Conservation (phyloP, 2,329 filamentous ascomycete genomes). For the Microcera coccophila region DNA sequence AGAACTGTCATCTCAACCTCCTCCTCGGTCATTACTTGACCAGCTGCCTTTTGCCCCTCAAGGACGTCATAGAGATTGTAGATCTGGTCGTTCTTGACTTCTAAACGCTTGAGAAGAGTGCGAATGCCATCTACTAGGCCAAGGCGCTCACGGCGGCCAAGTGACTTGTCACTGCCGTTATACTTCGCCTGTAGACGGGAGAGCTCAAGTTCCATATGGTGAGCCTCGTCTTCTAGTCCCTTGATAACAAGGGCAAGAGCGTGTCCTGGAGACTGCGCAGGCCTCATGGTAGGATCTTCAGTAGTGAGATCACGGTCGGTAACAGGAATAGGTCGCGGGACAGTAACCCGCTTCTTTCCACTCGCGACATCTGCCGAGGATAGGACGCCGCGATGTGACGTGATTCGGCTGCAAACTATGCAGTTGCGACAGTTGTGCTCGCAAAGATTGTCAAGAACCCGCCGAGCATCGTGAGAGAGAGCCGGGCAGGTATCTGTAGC, state of each 20-base stretch:
- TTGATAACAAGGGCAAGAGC: slow-evolving; percentile 83
- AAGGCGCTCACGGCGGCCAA: slow-evolving; percentile 62
- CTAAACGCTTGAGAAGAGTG: slow-evolving; percentile 58
- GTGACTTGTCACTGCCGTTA: slow-evolving; percentile 61
- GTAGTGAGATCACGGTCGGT: slow-evolving; percentile 53
- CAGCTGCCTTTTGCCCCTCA: slow-evolving; percentile 68
- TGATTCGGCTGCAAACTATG: slow-evolving; percentile 54
- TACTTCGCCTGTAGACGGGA: slow-evolving; percentile 58
- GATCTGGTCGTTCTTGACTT: slow-evolving; percentile 73
- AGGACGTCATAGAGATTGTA: slow-evolving; percentile 81
- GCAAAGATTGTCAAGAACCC: slow-evolving; percentile 51
- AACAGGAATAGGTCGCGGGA: slow-evolving; percentile 62
- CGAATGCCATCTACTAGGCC: slow-evolving; percentile 59
- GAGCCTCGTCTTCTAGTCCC: slow-evolving; percentile 72
- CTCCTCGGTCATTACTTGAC: slow-evolving; percentile 59
- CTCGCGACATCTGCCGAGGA: slow-evolving; percentile 36
- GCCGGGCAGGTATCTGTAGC: slow-evolving; percentile 38
- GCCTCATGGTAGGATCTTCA: slow-evolving; percentile 58
- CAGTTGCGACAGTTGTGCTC: slow-evolving; percentile 55
- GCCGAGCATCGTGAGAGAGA: slow-evolving; percentile 50
- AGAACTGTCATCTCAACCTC: slow-evolving; percentile 62
- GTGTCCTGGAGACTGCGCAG: slow-evolving; percentile 63
- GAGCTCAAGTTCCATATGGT: slow-evolving; percentile 70
- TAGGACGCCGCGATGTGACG: slow-evolving; percentile 39
- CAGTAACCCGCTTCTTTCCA: slow-evolving; percentile 57